A percentile compares a stretch with the other conserved stretches of the same genome.
These are phyloP conservation scores for Powellomyces hirtus DNA, from an alignment of 192 early-diverging fungal genomes.

Conservation along the genomic window DNA sequence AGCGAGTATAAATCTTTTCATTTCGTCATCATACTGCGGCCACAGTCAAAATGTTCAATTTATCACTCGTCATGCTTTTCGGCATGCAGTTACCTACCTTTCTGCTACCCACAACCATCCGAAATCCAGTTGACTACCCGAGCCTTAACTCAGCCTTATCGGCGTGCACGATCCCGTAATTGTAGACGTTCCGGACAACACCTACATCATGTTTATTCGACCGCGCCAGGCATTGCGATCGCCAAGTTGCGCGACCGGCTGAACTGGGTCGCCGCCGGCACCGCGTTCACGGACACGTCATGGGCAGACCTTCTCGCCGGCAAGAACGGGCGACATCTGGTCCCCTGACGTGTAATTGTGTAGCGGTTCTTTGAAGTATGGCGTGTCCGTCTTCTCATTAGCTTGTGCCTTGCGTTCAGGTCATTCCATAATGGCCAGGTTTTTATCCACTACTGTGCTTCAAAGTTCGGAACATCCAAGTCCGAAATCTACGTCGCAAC, in stretches of 20 bases:
- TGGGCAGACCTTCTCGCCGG: neutral
- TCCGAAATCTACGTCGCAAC: constrained; percentile 11
- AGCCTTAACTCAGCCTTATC: neutral
- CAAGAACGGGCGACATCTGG: neutral
- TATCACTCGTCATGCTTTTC: no score
- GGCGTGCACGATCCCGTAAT: constrained; percentile 4
- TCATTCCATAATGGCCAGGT: neutral
- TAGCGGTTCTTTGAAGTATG: neutral
- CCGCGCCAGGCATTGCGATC: constrained; percentile 9
- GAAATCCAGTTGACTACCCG: no score
- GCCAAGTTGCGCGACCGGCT: neutral
- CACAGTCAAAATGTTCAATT: no score
- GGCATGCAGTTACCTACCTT: no score
- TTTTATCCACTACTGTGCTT: neutral
- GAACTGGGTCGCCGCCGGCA: neutral
- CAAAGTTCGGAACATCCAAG: neutral
- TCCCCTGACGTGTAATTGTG: neutral
- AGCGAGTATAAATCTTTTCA: no score
- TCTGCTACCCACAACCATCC: no score
- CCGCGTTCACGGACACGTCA: neutral
- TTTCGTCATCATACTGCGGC: no score
- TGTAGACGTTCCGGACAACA: neutral
- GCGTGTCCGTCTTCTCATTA: neutral
- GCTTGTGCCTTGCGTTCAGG: neutral
- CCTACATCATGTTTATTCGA: neutral